Conservation (phyloP, 176 grass and related monocot genomes). For the Oryza brachyantha region DNA sequence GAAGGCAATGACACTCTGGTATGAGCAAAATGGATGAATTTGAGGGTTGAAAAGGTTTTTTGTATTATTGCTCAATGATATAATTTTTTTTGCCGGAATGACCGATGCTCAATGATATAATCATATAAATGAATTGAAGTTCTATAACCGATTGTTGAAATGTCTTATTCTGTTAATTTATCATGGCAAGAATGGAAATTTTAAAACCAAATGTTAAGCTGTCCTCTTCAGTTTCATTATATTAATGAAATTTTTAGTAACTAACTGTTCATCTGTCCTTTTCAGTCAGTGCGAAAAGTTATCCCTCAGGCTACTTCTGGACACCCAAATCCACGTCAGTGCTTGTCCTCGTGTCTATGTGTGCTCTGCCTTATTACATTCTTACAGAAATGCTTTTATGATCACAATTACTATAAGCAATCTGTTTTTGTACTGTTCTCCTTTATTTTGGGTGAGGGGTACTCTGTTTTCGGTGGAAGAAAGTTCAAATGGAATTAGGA, state of each 20-base stretch:
- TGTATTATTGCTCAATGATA: not conserved
- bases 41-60: conserved; percentile 10
- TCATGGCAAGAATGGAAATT: conserved; percentile 1
- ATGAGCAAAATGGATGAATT: conserved; percentile 23
- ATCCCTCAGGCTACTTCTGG: conserved; percentile 18
- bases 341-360: not conserved
- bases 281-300: conserved; percentile 5
- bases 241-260: conserved; percentile 8
- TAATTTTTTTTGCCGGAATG: no score
- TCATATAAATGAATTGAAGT: not conserved
- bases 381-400: conserved; percentile 9
- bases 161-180: conserved; percentile 24
- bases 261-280: conserved; percentile 17
- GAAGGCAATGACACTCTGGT: not conserved
- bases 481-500: not conserved
- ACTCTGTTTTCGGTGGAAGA: not conserved
- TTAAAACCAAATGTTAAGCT: conserved; percentile 18
- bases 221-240: conserved; percentile 31
- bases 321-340: not conserved
- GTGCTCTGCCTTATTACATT: conserved; percentile 9
- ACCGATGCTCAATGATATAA: not conserved
- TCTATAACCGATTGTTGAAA: conserved; percentile 6
- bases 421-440: not conserved
- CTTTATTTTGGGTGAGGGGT: not conserved
- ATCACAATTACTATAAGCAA: conserved; percentile 9